Conservation (phyloP, 164 flowering plant genomes). For the Litsea cubeba region DNA sequence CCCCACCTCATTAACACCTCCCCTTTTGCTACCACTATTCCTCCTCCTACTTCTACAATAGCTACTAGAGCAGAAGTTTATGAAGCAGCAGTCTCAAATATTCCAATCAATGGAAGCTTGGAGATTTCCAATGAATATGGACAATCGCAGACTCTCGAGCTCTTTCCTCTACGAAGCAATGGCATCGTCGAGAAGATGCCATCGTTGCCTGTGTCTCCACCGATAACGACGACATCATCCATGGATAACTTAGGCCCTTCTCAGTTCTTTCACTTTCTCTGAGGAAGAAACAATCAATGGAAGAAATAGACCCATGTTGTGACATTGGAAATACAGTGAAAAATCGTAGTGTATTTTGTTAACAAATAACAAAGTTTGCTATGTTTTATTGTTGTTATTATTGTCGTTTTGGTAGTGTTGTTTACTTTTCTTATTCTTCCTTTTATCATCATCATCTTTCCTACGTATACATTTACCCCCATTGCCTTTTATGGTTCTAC, state of each 20-base stretch:
- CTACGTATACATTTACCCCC: background rate
- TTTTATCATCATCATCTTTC: background rate
- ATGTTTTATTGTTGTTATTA: too few species aligned
- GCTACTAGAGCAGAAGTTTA: constrained; percentile 1
- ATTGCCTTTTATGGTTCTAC: background rate
- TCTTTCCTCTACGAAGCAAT: constrained; percentile 50
- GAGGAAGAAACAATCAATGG: constrained; percentile 3
- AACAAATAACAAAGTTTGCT: too few species aligned
- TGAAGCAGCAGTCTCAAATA: constrained; percentile 5
- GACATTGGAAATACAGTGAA: background rate
- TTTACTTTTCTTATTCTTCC: background rate
- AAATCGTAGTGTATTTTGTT: background rate
- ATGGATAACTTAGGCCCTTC: constrained; percentile 17
- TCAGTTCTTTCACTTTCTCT: constrained; percentile 69
- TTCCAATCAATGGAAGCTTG: constrained; percentile 7
- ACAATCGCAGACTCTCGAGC: constrained; percentile 55
- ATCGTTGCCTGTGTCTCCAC: background rate
- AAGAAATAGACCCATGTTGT: constrained; percentile 1
- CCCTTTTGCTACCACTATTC: background rate
- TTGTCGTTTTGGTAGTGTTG: too few species aligned
- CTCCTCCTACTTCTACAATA: constrained; percentile 5
- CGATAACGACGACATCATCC: background rate
- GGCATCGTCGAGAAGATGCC: background rate
- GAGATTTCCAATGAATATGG: constrained; percentile 3
- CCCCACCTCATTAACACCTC: constrained; percentile 23